Conservation (phyloP, 306 rosid species). For the Lathyrus tuberosus region DNA sequence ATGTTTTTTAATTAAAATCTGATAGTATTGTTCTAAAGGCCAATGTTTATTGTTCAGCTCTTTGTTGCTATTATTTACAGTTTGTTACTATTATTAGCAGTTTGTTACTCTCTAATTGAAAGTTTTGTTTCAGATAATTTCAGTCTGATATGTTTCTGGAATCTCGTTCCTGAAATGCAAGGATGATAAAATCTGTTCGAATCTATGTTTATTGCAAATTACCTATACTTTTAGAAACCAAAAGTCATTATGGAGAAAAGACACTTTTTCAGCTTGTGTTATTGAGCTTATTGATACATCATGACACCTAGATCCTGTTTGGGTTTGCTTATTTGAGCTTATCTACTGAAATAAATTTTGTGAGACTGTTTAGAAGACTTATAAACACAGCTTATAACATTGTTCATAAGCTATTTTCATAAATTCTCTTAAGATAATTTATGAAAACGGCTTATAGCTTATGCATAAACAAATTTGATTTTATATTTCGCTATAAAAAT, state of each 20-base stretch:
- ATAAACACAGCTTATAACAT: no score
- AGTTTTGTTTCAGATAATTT: conserved; percentile 16
- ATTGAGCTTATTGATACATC: neutral
- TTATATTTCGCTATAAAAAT: no score
- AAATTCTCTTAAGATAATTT: no score
- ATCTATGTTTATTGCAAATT: neutral
- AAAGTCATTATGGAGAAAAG: conserved; percentile 4
- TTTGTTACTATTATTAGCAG: conserved; percentile 10
- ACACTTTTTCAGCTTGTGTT: neutral
- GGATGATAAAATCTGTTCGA: neutral
- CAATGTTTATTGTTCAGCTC: conserved; percentile 14
- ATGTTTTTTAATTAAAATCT: neutral
- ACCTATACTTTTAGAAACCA: conserved; percentile 3
- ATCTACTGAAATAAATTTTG: no score
- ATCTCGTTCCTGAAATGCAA: conserved; percentile 22
- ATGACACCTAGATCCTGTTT: neutral
- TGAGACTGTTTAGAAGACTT: no score
- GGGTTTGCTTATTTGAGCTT: no score
- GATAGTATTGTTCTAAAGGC: neutral
- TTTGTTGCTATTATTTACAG: conserved; percentile 15
- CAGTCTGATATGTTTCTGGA: conserved; percentile 26
- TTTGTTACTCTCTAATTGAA: conserved; percentile 25
- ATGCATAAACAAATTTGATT: no score
- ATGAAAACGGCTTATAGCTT: no score
- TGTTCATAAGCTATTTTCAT: no score